Conservation (phyloP, 148 eudicot genomes). For the Rhododendron henanense region DNA sequence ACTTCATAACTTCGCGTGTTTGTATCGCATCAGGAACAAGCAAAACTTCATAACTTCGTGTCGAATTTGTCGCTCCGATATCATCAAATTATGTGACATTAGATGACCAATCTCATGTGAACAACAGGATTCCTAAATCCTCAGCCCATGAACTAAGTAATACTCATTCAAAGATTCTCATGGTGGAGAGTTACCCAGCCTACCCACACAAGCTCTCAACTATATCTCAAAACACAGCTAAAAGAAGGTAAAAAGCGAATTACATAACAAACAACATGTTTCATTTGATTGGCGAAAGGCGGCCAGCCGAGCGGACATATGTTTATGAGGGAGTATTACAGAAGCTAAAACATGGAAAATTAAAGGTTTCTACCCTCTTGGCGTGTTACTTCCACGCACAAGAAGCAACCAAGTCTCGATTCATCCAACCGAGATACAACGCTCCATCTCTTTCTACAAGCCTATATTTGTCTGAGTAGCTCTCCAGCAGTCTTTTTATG, state of each 20-base stretch:
- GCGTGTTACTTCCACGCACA: slow-evolving; percentile 30
- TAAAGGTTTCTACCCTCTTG: neutral
- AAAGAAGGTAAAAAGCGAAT: neutral
- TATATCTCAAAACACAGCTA: neutral
- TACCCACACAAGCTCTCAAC: neutral
- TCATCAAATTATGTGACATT: neutral
- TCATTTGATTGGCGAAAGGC: neutral
- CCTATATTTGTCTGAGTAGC: slow-evolving; percentile 25
- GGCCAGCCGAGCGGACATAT: neutral
- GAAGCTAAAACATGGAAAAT: neutral
- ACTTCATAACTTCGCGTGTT: neutral
- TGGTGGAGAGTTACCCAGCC: neutral
- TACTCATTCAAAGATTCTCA: neutral
- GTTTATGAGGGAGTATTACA: neutral
- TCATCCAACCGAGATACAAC: slow-evolving; percentile 40
- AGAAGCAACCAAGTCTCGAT: slow-evolving; percentile 36
- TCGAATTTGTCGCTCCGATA: neutral
- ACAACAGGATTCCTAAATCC: neutral
- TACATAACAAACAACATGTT: neutral
- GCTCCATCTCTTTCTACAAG: slow-evolving; percentile 36
- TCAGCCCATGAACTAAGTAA: neutral
- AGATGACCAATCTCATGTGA: neutral
- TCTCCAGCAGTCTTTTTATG: slow-evolving; percentile 26
- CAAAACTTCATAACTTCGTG: neutral
- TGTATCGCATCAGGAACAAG: neutral